Evolutionary conservation across 2,329 filamentous ascomycete genomes (phyloP).

Genomic region (Fusarium clavum): DNA sequence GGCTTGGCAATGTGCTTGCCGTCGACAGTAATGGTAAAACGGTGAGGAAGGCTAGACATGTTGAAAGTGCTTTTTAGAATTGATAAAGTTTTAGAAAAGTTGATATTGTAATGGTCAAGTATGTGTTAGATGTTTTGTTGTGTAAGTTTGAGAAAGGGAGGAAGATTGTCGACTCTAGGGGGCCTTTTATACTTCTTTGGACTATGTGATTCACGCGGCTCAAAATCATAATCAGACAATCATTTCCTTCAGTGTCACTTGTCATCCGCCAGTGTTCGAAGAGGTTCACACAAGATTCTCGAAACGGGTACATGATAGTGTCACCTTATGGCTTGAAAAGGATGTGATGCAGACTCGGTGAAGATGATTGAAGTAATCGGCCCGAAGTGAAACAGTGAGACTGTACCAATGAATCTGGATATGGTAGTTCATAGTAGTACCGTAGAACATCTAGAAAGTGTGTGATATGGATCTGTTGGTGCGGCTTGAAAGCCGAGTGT

Average conservation of each 20-base stretch:
- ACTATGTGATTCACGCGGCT: neutral
- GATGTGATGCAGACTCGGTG: constrained; percentile 1
- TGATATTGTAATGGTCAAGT: neutral
- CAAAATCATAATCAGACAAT: neutral
- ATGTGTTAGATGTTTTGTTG: neutral
- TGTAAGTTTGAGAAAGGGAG: neutral
- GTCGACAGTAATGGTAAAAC: constrained; percentile 19
- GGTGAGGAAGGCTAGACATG: constrained; percentile 3
- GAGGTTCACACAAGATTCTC: neutral
- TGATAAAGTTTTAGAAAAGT: neutral
- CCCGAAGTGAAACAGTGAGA: neutral
- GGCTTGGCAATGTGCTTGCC: constrained; percentile 14
- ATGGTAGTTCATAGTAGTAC: neutral
- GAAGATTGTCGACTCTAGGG: neutral
- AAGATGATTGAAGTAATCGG: neutral
- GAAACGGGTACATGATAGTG: neutral
- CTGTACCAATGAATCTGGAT: neutral
- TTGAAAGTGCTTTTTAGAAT: rapidly evolving
- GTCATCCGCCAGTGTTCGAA: neutral
- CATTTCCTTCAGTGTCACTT: neutral
- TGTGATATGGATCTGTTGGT: neutral
- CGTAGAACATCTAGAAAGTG: neutral
- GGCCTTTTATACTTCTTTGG: neutral
- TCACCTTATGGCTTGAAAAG: neutral
- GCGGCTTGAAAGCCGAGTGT: neutral